These are phyloP conservation scores for Rhododendron molle DNA, from an alignment of 148 eudicot species.

Conservation along the genomic window DNA sequence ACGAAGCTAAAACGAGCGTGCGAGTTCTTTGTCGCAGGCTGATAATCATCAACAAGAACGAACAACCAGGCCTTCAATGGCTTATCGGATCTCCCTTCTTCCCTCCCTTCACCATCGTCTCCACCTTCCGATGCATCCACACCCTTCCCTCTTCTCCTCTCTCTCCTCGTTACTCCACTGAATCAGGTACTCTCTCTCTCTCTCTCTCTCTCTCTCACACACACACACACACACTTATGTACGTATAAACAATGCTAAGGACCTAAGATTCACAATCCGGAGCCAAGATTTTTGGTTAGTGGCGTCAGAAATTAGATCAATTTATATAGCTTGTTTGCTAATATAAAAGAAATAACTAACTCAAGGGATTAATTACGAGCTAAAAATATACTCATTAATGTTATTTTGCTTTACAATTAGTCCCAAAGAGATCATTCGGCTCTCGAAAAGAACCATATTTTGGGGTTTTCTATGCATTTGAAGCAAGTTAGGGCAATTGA, in stretches of 20 bases:
- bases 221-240: not conserved
- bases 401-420: not conserved
- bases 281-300: not conserved
- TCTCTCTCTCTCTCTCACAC: not conserved
- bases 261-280: not conserved
- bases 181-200: constrained; percentile 35
- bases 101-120: constrained; percentile 52
- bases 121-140: constrained; percentile 81
- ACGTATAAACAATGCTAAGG: not conserved
- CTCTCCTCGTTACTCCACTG: constrained; percentile 39
- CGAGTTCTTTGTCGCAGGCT: constrained; percentile 48
- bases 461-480: too few species aligned
- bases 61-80: constrained; percentile 60
- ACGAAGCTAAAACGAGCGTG: constrained; percentile 15
- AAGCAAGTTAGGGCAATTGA: too few species aligned
- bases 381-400: not conserved
- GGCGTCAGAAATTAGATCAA: not conserved
- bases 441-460: not conserved
- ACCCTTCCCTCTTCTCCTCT: constrained; percentile 35
- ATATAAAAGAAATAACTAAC: not conserved
- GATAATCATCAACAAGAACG: constrained; percentile 15
- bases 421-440: not conserved
- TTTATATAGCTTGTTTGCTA: not conserved
- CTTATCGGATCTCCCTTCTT: constrained; percentile 75
- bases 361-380: not conserved